Percentiles rank a stretch among this genome's conserved stretches.
Evolutionary conservation across 2,329 filamentous ascomycete genomes (phyloP).

Genomic region (Chrysosporium keratinophilum): DNA sequence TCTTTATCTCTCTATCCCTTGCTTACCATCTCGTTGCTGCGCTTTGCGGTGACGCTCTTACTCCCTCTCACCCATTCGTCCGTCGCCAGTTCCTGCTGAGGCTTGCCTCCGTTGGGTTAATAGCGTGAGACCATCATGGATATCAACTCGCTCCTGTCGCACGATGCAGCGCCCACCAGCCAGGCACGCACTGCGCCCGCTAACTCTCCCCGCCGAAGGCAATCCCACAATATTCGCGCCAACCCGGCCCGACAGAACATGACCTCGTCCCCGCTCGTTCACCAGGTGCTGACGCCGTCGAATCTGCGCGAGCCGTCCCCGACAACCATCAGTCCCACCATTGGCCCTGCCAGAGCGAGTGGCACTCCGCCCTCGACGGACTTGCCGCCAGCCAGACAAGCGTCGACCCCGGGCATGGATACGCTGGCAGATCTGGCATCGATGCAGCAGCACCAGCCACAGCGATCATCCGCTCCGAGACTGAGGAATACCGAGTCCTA

Average conservation of each 20-base stretch:
- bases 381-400: conserved; percentile 29
- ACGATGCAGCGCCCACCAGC: conserved; percentile 33
- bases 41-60: too few species aligned
- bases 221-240: conserved; percentile 29
- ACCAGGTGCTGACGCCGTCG: conserved; percentile 30
- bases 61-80: neutral
- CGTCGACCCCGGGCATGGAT: conserved; percentile 41
- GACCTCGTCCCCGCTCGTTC: conserved; percentile 35
- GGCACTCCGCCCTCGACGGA: conserved; percentile 29
- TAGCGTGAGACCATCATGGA: conserved; percentile 28
- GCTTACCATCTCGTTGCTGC: too few species aligned
- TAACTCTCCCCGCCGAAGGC: conserved; percentile 5
- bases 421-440: conserved; percentile 40
- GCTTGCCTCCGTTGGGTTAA: too few species aligned
- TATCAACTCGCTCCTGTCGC: conserved; percentile 39
- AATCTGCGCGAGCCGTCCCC: conserved; percentile 32
- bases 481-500: conserved; percentile 31
- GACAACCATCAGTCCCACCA: conserved; percentile 25
- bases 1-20: too few species aligned
- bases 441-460: conserved; percentile 39
- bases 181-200: conserved; percentile 18
- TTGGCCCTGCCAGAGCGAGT: conserved; percentile 10
- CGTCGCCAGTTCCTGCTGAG: neutral
- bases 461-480: conserved; percentile 27
- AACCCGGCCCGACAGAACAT: conserved; percentile 30